Evolutionary conservation across 352 stramenopile genomes (phyloP), one percentile per base, ranked within the genome.

Genomic region (Pseudoperonospora humuli): DNA sequence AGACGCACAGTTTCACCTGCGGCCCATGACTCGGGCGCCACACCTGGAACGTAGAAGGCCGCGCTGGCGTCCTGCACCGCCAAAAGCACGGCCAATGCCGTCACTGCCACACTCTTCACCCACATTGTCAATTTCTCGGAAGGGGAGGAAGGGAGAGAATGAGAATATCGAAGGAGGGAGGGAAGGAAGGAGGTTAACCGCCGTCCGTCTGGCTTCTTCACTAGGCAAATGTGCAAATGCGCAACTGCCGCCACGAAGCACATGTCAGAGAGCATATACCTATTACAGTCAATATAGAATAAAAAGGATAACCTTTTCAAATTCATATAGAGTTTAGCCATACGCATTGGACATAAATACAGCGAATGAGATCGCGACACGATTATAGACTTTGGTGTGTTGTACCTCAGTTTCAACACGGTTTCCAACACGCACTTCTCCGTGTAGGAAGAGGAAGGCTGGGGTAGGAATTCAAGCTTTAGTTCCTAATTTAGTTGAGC

Each of bases 1-100:
- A 98, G 86, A 26, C 74, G 70, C 26, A 98, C 68, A 37, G 69
- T 60, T 33, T 96, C 86, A 40, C 79, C 74, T 3, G 82, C 77
- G 7, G 70, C 61, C 78, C 77, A 95, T 1, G 75, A 86, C 62
- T 90, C 67, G 40, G 82, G 84, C 19, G 84, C 79, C 29, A 94
- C 83, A 25, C 83, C 82, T 0, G 82, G 84, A 32, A 94, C 75
- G 44, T 91, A 94, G 46, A 93, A 93, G 20, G 78, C 81, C 9
- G 78, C 75, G 29, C 65, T 49, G 15, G 57, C 57, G 7, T 53
- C 32, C 2, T 45, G 35, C 23, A 56, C 26, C 6, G 27, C 42
- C 11, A 72, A 32, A 7, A 69, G 36, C 25, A 52, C 51, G 24
- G 46, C 28, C 31, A 68, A 38, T 18, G 53, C 43, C n/a, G 43